Evolutionary conservation across 352 stramenopile species (phyloP).

Genomic region (Sclerospora graminicola): DNA sequence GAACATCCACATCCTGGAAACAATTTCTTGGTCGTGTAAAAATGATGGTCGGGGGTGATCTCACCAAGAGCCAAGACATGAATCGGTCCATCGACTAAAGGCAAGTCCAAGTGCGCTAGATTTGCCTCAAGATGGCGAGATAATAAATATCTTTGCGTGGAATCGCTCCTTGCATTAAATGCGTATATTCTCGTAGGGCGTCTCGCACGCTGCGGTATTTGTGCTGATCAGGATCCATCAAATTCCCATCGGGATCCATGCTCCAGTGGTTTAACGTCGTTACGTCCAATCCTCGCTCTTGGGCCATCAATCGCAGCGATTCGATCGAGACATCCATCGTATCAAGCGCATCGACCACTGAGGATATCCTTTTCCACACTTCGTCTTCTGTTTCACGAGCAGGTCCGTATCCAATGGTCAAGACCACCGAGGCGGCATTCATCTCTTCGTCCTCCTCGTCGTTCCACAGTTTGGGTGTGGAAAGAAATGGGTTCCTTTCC

Average conservation of each 20-base stretch:
- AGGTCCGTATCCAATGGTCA: no score
- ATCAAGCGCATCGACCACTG: no score
- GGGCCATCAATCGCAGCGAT: constrained; percentile 17
- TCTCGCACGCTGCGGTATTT: constrained; percentile 41
- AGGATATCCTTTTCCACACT: no score
- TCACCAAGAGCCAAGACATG: constrained; percentile 34
- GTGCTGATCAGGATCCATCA: constrained; percentile 27
- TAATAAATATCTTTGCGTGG: constrained; percentile 66
- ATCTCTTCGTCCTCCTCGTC: no score
- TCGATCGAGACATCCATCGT: constrained; percentile 28
- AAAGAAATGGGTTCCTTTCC: no score
- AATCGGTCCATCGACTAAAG: constrained; percentile 65
- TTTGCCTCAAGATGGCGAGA: constrained; percentile 47
- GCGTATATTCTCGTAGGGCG: constrained; percentile 33
- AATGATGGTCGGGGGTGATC: constrained; percentile 48
- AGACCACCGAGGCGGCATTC: no score
- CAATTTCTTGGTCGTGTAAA: constrained; percentile 68
- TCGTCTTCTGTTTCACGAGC: no score
- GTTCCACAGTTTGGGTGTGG: no score
- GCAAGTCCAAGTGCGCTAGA: constrained; percentile 40
- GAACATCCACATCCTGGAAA: constrained; percentile 38
- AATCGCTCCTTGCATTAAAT: constrained; percentile 24
- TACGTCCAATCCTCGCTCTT: constrained; percentile 30
- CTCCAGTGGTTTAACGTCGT: constrained; percentile 26
- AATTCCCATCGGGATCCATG: constrained; percentile 26